Evolutionary conservation across 441 rosid genomes (phyloP).

Genomic region (Metrosideros polymorpha): DNA sequence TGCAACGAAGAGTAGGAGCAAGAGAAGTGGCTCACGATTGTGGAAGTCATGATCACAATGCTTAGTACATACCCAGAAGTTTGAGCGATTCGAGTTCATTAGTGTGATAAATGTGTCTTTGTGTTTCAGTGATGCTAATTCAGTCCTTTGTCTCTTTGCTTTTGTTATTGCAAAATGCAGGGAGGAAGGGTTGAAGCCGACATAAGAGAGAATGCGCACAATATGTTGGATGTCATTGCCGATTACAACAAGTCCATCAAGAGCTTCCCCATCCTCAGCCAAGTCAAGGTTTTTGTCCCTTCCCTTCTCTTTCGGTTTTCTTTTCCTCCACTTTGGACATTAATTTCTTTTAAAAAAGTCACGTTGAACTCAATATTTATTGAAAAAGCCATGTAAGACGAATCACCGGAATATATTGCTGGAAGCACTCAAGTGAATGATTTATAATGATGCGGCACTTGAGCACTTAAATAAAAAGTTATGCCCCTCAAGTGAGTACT

Average conservation of each 20-base stretch:
- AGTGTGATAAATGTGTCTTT: background rate
- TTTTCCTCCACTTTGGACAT: background rate
- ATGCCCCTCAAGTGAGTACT: too few species aligned
- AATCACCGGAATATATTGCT: too few species aligned
- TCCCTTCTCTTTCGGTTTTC: background rate
- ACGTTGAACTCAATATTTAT: background rate
- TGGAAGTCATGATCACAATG: background rate
- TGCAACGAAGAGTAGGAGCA: background rate
- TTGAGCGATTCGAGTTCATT: background rate
- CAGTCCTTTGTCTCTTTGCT: background rate
- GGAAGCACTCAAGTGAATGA: too few species aligned
- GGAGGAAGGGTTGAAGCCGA: slow-evolving; percentile 44
- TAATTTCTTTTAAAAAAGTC: background rate
- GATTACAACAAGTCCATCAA: slow-evolving; percentile 61
- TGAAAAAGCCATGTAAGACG: background rate
- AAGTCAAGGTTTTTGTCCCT: slow-evolving; percentile 48
- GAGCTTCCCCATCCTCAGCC: slow-evolving; percentile 73
- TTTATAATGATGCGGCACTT: too few species aligned
- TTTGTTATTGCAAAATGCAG: slow-evolving; percentile 3
- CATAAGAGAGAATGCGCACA: slow-evolving; percentile 69
- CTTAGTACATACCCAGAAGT: background rate
- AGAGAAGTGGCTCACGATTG: background rate
- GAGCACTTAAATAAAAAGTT: too few species aligned
- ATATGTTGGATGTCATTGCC: slow-evolving; percentile 87
- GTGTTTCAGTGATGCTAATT: background rate